phyloP scores from a whole-genome alignment of 371 early-diverging fungal genomes.

The Mucor lusitanicus region DNA sequence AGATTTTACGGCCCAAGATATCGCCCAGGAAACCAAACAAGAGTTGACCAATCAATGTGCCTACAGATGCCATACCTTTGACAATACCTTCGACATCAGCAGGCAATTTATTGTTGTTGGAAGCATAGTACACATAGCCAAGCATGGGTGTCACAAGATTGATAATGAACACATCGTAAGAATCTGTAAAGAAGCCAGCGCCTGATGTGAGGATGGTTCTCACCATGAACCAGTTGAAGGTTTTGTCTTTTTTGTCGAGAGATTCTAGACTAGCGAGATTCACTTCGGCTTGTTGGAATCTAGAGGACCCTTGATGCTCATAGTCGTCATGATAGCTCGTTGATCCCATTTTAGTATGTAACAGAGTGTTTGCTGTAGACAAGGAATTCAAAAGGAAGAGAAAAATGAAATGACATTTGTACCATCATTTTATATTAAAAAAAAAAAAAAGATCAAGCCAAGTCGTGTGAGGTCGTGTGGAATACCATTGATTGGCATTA shows the following conservation, averaged over 20 bases:
- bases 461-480: constrained; percentile 36
- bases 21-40: constrained; percentile 81
- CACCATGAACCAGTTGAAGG: constrained; percentile 73
- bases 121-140: constrained; percentile 66
- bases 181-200: constrained; percentile 85
- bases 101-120: constrained; percentile 47
- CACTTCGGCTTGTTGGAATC: not conserved
- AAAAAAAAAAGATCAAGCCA: not conserved
- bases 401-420: not conserved
- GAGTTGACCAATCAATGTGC: constrained; percentile 81
- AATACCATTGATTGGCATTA: not conserved
- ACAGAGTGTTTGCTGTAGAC: not conserved
- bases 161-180: constrained; percentile 87
- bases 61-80: constrained; percentile 76
- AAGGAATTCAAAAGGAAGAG: not conserved
- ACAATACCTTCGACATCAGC: constrained; percentile 63
- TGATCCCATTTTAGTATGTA: not conserved
- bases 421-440: constrained; percentile 15
- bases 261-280: constrained; percentile 1
- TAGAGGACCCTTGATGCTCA: not conserved
- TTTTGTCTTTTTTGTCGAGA: constrained; percentile 4
- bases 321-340: constrained; percentile 13
- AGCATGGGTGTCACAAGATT: constrained; percentile 76
- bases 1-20: constrained; percentile 82
- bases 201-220: constrained; percentile 83